Evolutionary conservation across 768 basidiomycete genomes (phyloP), one percentile per base, ranked within the genome.

Genomic region (Suillus occidentalis): DNA sequence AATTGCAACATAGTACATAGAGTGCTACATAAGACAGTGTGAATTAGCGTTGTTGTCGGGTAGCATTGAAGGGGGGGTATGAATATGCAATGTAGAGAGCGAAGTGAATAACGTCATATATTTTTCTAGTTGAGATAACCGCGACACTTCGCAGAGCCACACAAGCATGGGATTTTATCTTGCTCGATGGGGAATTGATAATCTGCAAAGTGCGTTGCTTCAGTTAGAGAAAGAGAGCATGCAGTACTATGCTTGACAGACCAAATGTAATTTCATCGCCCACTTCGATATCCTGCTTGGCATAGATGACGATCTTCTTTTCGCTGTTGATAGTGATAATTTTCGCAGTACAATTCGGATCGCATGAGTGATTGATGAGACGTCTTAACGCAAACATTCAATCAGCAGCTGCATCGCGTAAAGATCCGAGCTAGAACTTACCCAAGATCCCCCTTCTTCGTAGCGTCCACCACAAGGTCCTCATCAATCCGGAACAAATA

Each of bases 101-200:
- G 47, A 40, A 63, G 55, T 62, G 47, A 25, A 53, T 36, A 45
- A 62, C n/a, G 13, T 61, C 20, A 40, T 42, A 65, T 43, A 65
- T 72, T 4, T 53, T 53, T 85, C 87, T 91, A 98, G 81, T 97
- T 97, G 82, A 97, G 91, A 82, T 87, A 97, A 67, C 95, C 95
- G 73, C 96, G 91, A 80, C 96, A 98, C 79, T 91, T 92, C 69
- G 84, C 82, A 71, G 94, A 91, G 71, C 96, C 90, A 72, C 94
- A 97, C 34, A 95, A 82, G 82, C 94, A 95, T 63, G 91, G 91
- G 71, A 96, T 95, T 82, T 97, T 96, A 81, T 96, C 95, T 78
- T 97, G 94, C 80, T 99, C 97, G 74, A 97, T 91, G 52, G 97
- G 97, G 82, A 99, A 99, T 78, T 99, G 96, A 79, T 99, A 99